Conservation (phyloP, 2,329 filamentous ascomycete species). For the Cladosporium sp. region DNA sequence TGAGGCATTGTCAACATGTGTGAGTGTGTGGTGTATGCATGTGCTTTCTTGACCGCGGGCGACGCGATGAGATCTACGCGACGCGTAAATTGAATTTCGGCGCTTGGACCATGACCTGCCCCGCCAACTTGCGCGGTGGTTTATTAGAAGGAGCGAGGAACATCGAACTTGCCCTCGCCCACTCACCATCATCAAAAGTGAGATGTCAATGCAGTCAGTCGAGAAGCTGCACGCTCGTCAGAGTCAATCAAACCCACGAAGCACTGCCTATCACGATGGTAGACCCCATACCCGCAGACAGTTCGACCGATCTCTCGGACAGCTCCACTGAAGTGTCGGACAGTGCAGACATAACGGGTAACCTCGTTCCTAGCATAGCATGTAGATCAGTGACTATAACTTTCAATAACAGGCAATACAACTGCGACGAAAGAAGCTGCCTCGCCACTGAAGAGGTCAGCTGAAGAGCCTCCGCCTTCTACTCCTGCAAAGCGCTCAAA, state of each 20-base stretch:
- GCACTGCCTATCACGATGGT: slow-evolving; percentile 22
- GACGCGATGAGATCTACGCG: background rate
- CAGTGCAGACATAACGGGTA: slow-evolving; percentile 45
- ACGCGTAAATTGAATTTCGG: background rate
- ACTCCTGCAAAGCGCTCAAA: background rate
- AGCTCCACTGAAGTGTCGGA: slow-evolving; percentile 26
- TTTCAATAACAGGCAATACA: background rate
- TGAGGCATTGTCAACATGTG: slow-evolving; percentile 39
- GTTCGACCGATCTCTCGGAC: slow-evolving; percentile 2
- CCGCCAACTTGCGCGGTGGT: no score
- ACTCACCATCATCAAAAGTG: no score
- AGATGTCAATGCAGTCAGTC: no score
- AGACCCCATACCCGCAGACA: slow-evolving; percentile 26
- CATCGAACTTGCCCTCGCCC: no score
- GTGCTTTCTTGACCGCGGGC: background rate
- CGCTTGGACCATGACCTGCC: background rate
- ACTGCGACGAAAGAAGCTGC: background rate
- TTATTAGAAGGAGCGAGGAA: no score
- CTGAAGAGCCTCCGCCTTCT: background rate
- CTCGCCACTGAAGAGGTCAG: background rate
- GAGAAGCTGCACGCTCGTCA: no score
- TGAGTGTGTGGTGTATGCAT: background rate
- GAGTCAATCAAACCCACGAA: no score
- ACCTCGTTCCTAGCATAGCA: background rate
- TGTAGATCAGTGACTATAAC: slow-evolving; percentile 11